These are phyloP conservation scores for Hypericum androsaemum DNA, from an alignment of 345 rosid genomes.

Conservation along the genomic window DNA sequence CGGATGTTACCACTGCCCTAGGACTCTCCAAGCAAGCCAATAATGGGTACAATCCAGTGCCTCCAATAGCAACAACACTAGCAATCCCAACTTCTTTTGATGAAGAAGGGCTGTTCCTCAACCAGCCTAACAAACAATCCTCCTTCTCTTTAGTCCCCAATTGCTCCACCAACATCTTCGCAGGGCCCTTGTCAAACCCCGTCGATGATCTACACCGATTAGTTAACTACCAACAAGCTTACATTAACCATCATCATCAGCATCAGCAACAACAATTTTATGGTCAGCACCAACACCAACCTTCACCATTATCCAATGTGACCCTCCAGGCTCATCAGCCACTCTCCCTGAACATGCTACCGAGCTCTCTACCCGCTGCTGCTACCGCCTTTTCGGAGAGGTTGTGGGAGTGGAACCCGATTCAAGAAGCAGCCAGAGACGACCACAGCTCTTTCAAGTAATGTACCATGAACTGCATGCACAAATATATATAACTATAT, in stretches of 20 bases:
- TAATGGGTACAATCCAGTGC: conserved; percentile 31
- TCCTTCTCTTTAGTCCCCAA: conserved; percentile 17
- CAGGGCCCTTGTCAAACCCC: conserved; percentile 10
- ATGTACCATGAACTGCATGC: background rate
- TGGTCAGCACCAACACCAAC: conserved; percentile 26
- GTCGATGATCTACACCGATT: too few species aligned
- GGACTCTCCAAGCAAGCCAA: conserved; percentile 43
- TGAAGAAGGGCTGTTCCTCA: conserved; percentile 24
- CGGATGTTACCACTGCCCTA: conserved; percentile 57
- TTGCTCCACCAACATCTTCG: conserved; percentile 12
- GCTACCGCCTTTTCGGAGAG: background rate
- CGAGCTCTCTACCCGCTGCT: background rate
- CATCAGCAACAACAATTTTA: background rate
- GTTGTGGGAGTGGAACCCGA: background rate
- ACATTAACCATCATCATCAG: too few species aligned
- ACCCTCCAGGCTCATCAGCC: background rate
- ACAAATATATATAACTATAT: background rate
- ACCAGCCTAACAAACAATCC: conserved; percentile 21
- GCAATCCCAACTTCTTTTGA: conserved; percentile 21
- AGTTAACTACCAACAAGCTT: too few species aligned
- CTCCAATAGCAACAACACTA: conserved; percentile 18
- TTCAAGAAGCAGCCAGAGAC: background rate
- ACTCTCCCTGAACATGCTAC: background rate
- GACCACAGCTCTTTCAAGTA: background rate
- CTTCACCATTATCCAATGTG: background rate